A percentile compares a stretch with the other conserved stretches of the same genome.
Evolutionary conservation across 805 yeast species (phyloP).

Genomic region (Saccharomycopsis babjevae): DNA sequence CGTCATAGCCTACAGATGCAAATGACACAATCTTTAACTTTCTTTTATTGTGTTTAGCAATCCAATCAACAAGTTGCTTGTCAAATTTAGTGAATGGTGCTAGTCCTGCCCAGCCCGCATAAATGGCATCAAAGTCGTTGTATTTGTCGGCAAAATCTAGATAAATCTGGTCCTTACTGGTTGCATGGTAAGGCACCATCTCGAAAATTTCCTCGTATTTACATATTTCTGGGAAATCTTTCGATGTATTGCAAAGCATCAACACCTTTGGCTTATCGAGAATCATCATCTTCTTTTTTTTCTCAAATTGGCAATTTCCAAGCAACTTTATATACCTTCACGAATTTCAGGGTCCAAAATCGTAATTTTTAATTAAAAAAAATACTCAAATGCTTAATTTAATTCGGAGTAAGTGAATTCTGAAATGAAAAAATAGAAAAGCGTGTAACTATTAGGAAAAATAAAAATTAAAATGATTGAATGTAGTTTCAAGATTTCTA

Average conservation of each 20-base stretch:
- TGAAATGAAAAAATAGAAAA: no score
- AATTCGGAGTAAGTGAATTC: background rate
- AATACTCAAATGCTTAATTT: no score
- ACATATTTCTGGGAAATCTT: conserved; percentile 1
- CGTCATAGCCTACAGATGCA: conserved; percentile 51
- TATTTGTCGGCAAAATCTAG: conserved; percentile 29
- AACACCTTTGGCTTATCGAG: conserved; percentile 6
- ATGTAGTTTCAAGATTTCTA: background rate
- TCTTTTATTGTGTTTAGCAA: conserved; percentile 29
- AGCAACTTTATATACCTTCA: background rate
- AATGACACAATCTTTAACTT: conserved; percentile 38
- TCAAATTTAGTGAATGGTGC: conserved; percentile 38
- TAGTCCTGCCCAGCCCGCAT: conserved; percentile 53
- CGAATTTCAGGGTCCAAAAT: background rate
- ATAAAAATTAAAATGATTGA: background rate
- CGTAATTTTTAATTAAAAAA: no score
- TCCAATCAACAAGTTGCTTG: conserved; percentile 29
- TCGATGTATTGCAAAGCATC: conserved; percentile 8
- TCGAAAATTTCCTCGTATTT: conserved; percentile 7
- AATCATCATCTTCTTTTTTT: background rate
- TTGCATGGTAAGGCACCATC: background rate
- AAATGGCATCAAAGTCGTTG: conserved; percentile 38
- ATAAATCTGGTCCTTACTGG: conserved; percentile 28
- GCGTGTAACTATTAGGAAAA: no score
- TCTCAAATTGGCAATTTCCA: background rate